A percentile compares a stretch with the other conserved stretches of the same genome.
phyloP scores from a whole-genome alignment of 768 basidiomycete genomes.

The Psilocybe tampanensis region DNA sequence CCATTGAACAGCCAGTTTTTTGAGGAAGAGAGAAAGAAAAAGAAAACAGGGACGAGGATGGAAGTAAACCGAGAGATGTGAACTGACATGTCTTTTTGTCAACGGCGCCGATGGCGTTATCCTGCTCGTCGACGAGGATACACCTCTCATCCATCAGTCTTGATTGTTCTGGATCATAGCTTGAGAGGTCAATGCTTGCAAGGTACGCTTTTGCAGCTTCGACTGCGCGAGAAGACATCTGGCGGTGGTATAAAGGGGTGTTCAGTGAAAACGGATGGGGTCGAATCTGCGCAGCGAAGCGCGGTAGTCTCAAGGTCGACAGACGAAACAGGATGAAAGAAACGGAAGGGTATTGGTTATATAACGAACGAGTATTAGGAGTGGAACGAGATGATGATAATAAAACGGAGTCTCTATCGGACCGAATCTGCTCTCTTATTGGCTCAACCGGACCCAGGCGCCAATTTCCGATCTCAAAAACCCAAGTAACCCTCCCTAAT shows the following conservation, averaged over 20 bases:
- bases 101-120: constrained; percentile 79
- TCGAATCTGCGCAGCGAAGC: constrained; percentile 19
- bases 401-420: constrained; percentile 7
- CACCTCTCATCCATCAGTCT: constrained; percentile 96
- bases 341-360: not conserved
- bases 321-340: constrained; percentile 19
- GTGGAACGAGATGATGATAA: constrained; percentile 13
- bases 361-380: not conserved
- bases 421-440: not conserved
- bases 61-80: not conserved
- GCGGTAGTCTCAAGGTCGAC: constrained; percentile 19
- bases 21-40: not conserved
- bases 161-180: constrained; percentile 91
- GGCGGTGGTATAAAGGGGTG: constrained; percentile 8
- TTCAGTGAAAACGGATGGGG: not conserved
- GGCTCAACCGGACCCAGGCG: not conserved
- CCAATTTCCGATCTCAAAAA: constrained; percentile 4
- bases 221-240: constrained; percentile 63
- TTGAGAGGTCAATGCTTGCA: constrained; percentile 74
- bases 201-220: constrained; percentile 64
- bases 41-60: no score
- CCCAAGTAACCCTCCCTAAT: not conserved
- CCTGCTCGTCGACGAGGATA: constrained; percentile 89
- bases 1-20: not conserved
- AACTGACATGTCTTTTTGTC: constrained; percentile 95